Percentiles rank a stretch among this genome's conserved stretches.
Conservation (phyloP, 2,329 filamentous ascomycete genomes). For the Phoma herbarum region DNA sequence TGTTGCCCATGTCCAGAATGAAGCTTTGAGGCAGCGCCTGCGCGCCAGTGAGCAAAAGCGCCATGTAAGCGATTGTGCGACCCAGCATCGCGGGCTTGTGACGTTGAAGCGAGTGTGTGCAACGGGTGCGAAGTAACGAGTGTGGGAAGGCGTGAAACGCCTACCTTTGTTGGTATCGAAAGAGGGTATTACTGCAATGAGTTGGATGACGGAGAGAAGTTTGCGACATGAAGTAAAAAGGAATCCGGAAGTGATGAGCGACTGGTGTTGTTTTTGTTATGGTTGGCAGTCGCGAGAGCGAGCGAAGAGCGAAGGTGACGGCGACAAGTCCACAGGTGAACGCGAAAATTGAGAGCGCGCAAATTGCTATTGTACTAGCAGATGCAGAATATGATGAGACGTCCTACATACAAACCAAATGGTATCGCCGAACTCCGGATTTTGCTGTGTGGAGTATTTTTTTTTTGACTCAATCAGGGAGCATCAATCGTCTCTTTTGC, state of each 20-base stretch:
- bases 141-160: background rate
- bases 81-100: constrained; percentile 2
- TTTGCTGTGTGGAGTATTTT: constrained; percentile 25
- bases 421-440: constrained; percentile 31
- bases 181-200: background rate
- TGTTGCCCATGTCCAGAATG: constrained; percentile 7
- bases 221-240: background rate
- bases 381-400: constrained; percentile 15
- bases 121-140: background rate
- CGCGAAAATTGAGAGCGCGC: background rate
- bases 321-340: constrained; percentile 19
- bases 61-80: background rate
- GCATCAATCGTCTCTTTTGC: background rate
- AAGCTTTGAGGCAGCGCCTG: constrained; percentile 5
- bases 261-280: constrained; percentile 1
- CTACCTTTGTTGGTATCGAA: constrained; percentile 3
- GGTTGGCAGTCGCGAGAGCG: background rate
- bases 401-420: constrained; percentile 27
- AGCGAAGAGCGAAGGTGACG: background rate
- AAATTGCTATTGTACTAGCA: constrained; percentile 20
- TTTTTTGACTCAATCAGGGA: constrained; percentile 12
- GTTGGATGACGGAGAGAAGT: background rate
- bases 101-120: constrained; percentile 4
- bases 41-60: background rate
- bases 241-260: background rate